Conservation (phyloP, 2,329 filamentous ascomycete genomes). For the Exophiala dermatitidis region DNA sequence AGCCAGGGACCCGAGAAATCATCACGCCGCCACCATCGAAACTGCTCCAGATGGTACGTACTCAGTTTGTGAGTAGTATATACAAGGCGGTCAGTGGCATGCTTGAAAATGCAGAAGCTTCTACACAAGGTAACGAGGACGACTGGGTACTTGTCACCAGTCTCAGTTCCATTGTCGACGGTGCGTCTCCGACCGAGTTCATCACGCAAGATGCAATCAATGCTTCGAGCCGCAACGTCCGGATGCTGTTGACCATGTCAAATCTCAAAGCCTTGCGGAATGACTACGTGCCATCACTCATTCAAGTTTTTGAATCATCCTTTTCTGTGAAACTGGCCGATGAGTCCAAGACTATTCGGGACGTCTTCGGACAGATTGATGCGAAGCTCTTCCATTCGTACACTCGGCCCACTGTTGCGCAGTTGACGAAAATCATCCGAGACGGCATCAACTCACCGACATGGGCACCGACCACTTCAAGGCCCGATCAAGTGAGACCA, state of each 20-base stretch:
- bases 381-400: conserved; percentile 86
- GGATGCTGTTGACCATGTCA: conserved; percentile 87
- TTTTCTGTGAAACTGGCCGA: conserved; percentile 94
- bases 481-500: conserved; percentile 67
- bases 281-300: conserved; percentile 78
- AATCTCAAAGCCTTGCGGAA: conserved; percentile 79
- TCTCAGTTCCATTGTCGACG: conserved; percentile 21
- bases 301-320: conserved; percentile 83
- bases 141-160: conserved; percentile 46
- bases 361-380: conserved; percentile 87
- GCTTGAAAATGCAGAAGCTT: conserved; percentile 88
- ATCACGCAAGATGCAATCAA: conserved; percentile 47
- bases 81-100: conserved; percentile 93
- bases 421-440: conserved; percentile 62
- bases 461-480: conserved; percentile 59
- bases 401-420: conserved; percentile 66
- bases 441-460: conserved; percentile 61
- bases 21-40: conserved; percentile 80
- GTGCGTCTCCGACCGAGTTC: conserved; percentile 33
- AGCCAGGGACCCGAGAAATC: conserved; percentile 66
- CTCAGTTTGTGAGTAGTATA: conserved; percentile 85
- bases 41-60: conserved; percentile 79
- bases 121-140: conserved; percentile 54
- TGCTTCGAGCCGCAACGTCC: conserved; percentile 64
- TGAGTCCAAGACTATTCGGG: conserved; percentile 83